Conservation (phyloP, 208 protist species). For the Leishmania turanica region DNA sequence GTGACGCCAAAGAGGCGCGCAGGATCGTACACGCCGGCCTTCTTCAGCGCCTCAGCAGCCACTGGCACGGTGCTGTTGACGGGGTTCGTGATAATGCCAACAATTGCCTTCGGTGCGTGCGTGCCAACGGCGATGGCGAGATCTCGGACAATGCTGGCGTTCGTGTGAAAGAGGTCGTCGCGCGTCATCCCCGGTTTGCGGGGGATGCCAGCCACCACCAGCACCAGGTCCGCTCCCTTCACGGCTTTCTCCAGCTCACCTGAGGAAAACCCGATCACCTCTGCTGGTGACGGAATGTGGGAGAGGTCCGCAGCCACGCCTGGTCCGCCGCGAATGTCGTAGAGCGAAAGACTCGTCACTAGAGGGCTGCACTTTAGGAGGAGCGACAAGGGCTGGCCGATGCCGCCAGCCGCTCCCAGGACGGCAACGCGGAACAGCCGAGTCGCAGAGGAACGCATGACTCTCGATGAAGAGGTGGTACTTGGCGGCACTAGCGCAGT, state of each 20-base stretch:
- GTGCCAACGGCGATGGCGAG: slow-evolving; percentile 83
- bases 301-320: slow-evolving; percentile 92
- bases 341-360: slow-evolving; percentile 85
- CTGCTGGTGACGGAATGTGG: slow-evolving; percentile 83
- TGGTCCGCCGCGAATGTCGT: slow-evolving; percentile 86
- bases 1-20: slow-evolving; percentile 92
- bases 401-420: slow-evolving; percentile 95
- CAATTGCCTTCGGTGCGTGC: slow-evolving; percentile 89
- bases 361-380: slow-evolving; percentile 89
- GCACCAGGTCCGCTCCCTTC: slow-evolving; percentile 81
- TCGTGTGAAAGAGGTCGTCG: slow-evolving; percentile 96
- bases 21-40: slow-evolving; percentile 85
- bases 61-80: slow-evolving; percentile 97
- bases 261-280: slow-evolving; percentile 69
- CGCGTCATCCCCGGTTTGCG: slow-evolving; percentile 97
- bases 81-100: slow-evolving; percentile 94
- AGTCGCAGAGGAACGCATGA: slow-evolving; percentile 20
- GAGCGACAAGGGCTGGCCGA: slow-evolving; percentile 96
- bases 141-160: slow-evolving; percentile 90
- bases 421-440: slow-evolving; percentile 73
- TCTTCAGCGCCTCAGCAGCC: slow-evolving; percentile 90
- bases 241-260: slow-evolving; percentile 78
- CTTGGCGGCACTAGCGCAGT: neutral
- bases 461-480: neutral
- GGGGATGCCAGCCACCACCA: slow-evolving; percentile 95